These are phyloP conservation scores for Lepiota venenata DNA, from an alignment of 768 basidiomycete species.

Conservation along the genomic window DNA sequence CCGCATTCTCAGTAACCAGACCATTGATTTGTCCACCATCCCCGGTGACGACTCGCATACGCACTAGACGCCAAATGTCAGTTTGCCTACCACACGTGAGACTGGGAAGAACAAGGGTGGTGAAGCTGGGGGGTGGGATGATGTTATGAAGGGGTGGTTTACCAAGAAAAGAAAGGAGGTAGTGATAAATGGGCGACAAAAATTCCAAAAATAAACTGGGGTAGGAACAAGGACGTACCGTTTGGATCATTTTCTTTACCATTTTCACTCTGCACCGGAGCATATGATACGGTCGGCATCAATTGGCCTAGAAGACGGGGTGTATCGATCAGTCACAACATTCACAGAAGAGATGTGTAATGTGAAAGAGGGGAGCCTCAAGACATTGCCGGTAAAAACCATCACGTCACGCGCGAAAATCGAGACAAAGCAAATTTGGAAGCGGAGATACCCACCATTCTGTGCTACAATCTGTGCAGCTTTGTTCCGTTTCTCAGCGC, in stretches of 20 bases:
- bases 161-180: not conserved
- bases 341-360: slow-evolving; percentile 8
- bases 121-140: not conserved
- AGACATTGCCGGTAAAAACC: not conserved
- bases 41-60: slow-evolving; percentile 12
- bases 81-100: slow-evolving; percentile 7
- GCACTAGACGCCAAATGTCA: slow-evolving; percentile 1
- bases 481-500: slow-evolving; percentile 69
- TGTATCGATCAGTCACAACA: slow-evolving; percentile 4
- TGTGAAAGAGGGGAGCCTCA: not conserved
- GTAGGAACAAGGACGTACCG: not conserved
- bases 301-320: slow-evolving; percentile 34
- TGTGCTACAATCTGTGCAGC: slow-evolving; percentile 62
- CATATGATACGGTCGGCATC: slow-evolving; percentile 42
- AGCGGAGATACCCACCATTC: slow-evolving; percentile 44
- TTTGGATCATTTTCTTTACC: slow-evolving; percentile 9
- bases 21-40: slow-evolving; percentile 12
- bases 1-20: slow-evolving; percentile 11
- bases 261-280: slow-evolving; percentile 29
- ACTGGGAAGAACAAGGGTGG: not conserved
- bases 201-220: slow-evolving; percentile 7
- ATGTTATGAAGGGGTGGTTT: slow-evolving; percentile 3
- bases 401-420: slow-evolving; percentile 1
- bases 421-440: not conserved
- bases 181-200: slow-evolving; percentile 2